phyloP scores from a whole-genome alignment of 2,329 filamentous ascomycete genomes.

The Claviceps sp. region DNA sequence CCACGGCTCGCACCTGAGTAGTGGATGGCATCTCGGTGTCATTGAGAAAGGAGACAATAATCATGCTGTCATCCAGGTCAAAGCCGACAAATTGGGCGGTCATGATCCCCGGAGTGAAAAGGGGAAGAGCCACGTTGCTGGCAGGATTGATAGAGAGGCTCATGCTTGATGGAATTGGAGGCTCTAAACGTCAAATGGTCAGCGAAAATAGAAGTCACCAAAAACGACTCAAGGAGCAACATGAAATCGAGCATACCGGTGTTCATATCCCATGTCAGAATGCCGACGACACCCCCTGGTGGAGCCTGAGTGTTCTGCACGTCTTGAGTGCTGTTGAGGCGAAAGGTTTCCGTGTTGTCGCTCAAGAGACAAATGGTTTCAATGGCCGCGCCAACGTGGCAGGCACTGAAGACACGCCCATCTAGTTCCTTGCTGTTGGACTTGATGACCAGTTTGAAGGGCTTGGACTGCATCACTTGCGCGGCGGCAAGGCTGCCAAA shows the following conservation, averaged over 20 bases:
- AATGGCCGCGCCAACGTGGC: background rate
- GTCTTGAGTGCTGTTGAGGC: background rate
- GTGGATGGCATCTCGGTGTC: slow-evolving; percentile 7
- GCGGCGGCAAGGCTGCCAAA: background rate
- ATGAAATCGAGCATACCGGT: background rate
- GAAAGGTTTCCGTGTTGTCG: background rate
- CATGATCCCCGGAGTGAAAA: slow-evolving; percentile 8
- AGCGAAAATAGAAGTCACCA: no score
- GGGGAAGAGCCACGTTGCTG: slow-evolving; percentile 10
- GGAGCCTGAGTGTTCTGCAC: background rate
- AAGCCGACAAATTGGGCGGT: slow-evolving; percentile 13
- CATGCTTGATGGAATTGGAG: slow-evolving; percentile 5
- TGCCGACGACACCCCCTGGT: background rate
- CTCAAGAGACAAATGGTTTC: background rate
- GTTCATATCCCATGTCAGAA: background rate
- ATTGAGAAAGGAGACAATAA: slow-evolving; percentile 9
- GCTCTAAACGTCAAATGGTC: background rate
- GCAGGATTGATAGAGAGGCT: slow-evolving; percentile 6
- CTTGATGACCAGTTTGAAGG: background rate
- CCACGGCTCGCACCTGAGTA: background rate
- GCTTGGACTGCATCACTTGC: background rate
- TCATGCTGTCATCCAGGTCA: slow-evolving; percentile 7
- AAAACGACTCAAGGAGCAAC: background rate
- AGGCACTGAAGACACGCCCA: background rate
- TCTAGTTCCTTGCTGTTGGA: background rate